Base-by-base conservation (phyloP, 768 basidiomycete genomes). In the Leucosporidium creatinivorum region DNA sequence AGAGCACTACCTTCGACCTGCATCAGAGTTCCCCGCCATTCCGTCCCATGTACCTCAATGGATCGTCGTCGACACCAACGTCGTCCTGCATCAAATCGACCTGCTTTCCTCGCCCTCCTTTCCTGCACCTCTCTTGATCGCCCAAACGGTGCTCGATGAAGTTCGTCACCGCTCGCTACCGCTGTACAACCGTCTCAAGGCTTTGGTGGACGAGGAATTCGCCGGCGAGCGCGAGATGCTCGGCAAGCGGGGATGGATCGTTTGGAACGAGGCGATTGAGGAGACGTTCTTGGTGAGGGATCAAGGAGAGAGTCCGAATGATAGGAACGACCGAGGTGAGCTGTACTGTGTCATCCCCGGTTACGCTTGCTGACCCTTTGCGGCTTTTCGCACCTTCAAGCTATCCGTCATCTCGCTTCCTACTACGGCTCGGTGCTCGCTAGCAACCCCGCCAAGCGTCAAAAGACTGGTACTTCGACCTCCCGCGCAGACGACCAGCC, bases 21-120 rank as follows among this genome's bases (percentile, higher is more conserved):
- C 65, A 5, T 28, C 61, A n/a, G 64, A 66, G 54, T 69, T 73
- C 21, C 36, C 58, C 1, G 13, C 54, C 0, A 62, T 65, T 8
- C 65, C 73, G 0, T 0, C 33, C 3, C 65, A 61, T 75, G 93
- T 78, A 77, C 81, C 31, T 69, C 90, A 94, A 75, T 93, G 86
- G 75, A 77, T 97, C 31, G 80, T 99, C 19, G 89, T 93, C 7
- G 94, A 99, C 76, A 98, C 94, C 23, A 99, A 99, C 78, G 85
- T 96, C 21, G 91, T 96, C 75, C 82, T 99, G 18, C 84, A 89
- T 21, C 93, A 97, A 90, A 97, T 98, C 89, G 96, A 99, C 79
- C 82, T 98, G 61, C 81, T 98, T 49, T 89, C 92, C 77, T 89
- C 89, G 0, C 79, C 83, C 2, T 80, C 85, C 1, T 89, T 93